phyloP scores from a whole-genome alignment of 2,329 filamentous ascomycete species.

The Penicillium sp. region DNA sequence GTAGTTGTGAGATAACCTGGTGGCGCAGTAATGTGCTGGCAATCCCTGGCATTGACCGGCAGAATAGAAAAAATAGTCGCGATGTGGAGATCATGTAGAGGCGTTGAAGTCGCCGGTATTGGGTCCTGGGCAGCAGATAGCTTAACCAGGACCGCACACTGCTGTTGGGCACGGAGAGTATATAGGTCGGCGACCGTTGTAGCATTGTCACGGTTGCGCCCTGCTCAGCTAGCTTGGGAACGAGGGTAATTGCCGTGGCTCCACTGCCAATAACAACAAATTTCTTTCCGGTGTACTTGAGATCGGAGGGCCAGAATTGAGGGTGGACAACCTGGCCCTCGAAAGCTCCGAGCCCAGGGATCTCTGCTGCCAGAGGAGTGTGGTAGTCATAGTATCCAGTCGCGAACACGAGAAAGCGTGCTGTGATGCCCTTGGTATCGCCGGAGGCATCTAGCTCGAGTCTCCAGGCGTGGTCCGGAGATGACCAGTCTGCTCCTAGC shows the following conservation, averaged over 20 bases:
- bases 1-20: slow-evolving; percentile 57
- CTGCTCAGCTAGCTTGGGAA: slow-evolving; percentile 70
- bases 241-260: slow-evolving; percentile 77
- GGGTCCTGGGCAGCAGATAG: slow-evolving; percentile 44
- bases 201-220: slow-evolving; percentile 76
- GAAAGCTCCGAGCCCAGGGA: slow-evolving; percentile 72
- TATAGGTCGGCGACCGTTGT: slow-evolving; percentile 76
- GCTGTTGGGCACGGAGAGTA: slow-evolving; percentile 59
- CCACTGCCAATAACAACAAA: slow-evolving; percentile 79
- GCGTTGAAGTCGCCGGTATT: slow-evolving; percentile 33
- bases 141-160: slow-evolving; percentile 20
- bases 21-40: slow-evolving; percentile 55
- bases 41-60: slow-evolving; percentile 57
- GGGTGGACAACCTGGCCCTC: slow-evolving; percentile 68
- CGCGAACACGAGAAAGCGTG: slow-evolving; percentile 62
- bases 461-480: slow-evolving; percentile 59
- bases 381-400: slow-evolving; percentile 78
- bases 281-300: slow-evolving; percentile 69
- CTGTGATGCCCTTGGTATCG: slow-evolving; percentile 33
- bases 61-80: slow-evolving; percentile 59
- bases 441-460: slow-evolving; percentile 48
- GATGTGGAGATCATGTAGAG: slow-evolving; percentile 58
- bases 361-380: slow-evolving; percentile 61
- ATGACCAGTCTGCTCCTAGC: slow-evolving; percentile 59
- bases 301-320: slow-evolving; percentile 75